Base-by-base conservation (phyloP, 2,329 filamentous ascomycete species). In the Colletotrichum lupini region DNA sequence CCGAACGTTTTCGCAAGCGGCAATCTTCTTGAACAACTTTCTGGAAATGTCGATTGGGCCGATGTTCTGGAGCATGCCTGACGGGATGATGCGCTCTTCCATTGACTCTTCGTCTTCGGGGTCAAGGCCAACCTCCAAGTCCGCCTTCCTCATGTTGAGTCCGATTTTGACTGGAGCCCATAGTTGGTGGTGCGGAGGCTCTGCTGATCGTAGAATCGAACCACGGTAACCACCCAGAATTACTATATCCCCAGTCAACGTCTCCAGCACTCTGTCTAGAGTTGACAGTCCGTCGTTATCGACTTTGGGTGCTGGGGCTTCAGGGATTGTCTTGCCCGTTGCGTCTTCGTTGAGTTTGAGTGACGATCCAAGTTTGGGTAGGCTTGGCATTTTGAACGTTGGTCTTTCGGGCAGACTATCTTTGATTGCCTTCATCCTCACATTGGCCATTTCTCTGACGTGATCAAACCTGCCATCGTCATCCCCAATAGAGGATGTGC, bases 91-190 rank as follows among this genome's bases (percentile, higher is more conserved):
- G n/a, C 87, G 91, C 72, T 97, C 89, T 76, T 93, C 91, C 91
- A 97, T 97, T 5, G 85, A 88, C 77, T 95, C 93, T 78, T 98
- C 96, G 69, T 97, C 95, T 77, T 95, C 93, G 2, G 90, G 90
- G 16, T 93, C 89, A 5, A 98, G 83, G 0, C 95, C 95, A 11
- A 98, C 92, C 80, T 97, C 95, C 4, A 98, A 87, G 80, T 98
- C 94, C 2, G 96, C 95, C 80, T 97, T 98, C 68, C 95, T 92
- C 74, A 98, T 90, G 77, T 97, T 98, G 63, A 98, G 85, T 1
- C 96, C 95, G 32, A 98, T 92, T 82, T 98, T 98, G 79, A 98
- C 92, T 0, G 95, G 95, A 1, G 97, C 94, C 96, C 96, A 98
- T 0, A 98, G 85, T 80, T 97, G 95, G n/a, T 95, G 91, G 78